These are phyloP conservation scores for Candida sanyaensis DNA, from an alignment of 1,139 yeast genomes.

Conservation along the genomic window DNA sequence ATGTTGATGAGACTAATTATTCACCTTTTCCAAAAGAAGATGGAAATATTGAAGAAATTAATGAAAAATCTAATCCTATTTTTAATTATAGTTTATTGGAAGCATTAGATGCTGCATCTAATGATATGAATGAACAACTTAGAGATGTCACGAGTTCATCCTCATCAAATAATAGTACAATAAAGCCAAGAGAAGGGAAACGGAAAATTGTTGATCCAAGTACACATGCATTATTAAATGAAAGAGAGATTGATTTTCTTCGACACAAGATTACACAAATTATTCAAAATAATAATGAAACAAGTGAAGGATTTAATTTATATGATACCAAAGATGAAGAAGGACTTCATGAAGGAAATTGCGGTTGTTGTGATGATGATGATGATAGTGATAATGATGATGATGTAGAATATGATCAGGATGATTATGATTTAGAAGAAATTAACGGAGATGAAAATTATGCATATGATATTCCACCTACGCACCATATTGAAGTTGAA, in stretches of 20 bases:
- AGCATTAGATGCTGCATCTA: slow-evolving; percentile 30
- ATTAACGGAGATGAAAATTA: slow-evolving; percentile 23
- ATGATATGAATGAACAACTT: slow-evolving; percentile 13
- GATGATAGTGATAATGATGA: slow-evolving; percentile 19
- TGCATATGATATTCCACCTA: slow-evolving; percentile 19
- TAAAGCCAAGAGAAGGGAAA: slow-evolving; percentile 1
- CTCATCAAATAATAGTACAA: not conserved
- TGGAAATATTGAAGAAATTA: slow-evolving; percentile 10
- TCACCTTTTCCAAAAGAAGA: slow-evolving; percentile 34
- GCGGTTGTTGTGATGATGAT: slow-evolving; percentile 18
- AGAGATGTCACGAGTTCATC: slow-evolving; percentile 1
- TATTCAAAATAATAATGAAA: slow-evolving; percentile 15
- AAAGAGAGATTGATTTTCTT: slow-evolving; percentile 34
- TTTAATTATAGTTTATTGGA: slow-evolving; percentile 34
- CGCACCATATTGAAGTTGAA: slow-evolving; percentile 48
- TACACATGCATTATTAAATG: slow-evolving; percentile 24
- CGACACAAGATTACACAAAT: slow-evolving; percentile 30
- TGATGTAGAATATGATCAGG: slow-evolving; percentile 23
- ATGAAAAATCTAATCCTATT: slow-evolving; percentile 20
- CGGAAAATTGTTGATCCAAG: slow-evolving; percentile 9
- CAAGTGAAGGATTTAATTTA: slow-evolving; percentile 34
- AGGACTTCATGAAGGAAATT: slow-evolving; percentile 37
- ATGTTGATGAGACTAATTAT: slow-evolving; percentile 20
- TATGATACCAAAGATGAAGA: slow-evolving; percentile 46
- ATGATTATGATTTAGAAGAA: slow-evolving; percentile 43